These are phyloP conservation scores for Nelumbo lutea DNA, from an alignment of 164 flowering plant species.

Conservation along the genomic window DNA sequence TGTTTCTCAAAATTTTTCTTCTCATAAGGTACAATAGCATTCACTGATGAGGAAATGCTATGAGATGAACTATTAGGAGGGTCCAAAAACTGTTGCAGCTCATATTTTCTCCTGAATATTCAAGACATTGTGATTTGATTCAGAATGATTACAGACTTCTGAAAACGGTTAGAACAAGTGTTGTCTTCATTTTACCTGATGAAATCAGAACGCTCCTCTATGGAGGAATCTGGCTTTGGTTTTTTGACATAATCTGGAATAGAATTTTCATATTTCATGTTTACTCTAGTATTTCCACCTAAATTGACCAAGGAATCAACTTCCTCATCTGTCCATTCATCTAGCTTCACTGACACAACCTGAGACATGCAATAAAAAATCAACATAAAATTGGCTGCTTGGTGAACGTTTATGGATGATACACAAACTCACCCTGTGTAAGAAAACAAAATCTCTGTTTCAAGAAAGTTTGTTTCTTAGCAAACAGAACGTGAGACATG, in stretches of 20 bases:
- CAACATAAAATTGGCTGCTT: too few relatives aligned
- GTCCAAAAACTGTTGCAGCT: conserved; percentile 53
- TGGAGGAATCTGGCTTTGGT: conserved; percentile 69
- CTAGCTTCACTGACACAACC: conserved; percentile 92
- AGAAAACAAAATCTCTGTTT: too few relatives aligned
- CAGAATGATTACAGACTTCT: conserved; percentile 9
- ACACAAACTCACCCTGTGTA: too few relatives aligned
- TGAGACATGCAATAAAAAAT: conserved; percentile 14
- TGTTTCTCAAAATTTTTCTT: conserved; percentile 56
- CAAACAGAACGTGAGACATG: conserved; percentile 64
- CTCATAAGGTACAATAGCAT: conserved; percentile 16
- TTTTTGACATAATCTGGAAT: conserved; percentile 47
- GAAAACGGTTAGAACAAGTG: neutral
- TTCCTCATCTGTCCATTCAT: conserved; percentile 91
- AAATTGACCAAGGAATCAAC: conserved; percentile 52
- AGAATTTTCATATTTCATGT: conserved; percentile 73
- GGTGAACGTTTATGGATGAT: too few relatives aligned
- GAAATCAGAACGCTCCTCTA: conserved; percentile 71
- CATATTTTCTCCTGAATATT: conserved; percentile 81
- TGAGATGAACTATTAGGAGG: conserved; percentile 11
- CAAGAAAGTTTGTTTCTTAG: conserved; percentile 55
- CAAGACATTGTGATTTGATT: conserved; percentile 16
- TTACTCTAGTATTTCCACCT: conserved; percentile 72
- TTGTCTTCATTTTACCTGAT: conserved; percentile 47
- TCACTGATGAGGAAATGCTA: conserved; percentile 8